Conservation (phyloP, 352 stramenopile species). For the Detonula confervacea region DNA sequence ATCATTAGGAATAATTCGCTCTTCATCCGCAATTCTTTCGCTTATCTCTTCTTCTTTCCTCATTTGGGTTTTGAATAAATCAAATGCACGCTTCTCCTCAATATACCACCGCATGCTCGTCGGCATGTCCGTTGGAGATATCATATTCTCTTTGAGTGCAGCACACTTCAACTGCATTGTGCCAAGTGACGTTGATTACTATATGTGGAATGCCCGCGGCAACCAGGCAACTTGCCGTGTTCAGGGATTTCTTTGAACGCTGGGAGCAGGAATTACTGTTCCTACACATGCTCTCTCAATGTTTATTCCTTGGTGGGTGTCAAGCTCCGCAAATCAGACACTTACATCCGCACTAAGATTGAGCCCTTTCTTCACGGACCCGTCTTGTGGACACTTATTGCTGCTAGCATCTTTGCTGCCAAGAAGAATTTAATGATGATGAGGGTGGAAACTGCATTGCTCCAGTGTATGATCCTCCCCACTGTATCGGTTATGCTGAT, state of each 20-base stretch:
- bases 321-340: slow-evolving; percentile 12
- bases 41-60: slow-evolving; percentile 3
- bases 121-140: slow-evolving; percentile 21
- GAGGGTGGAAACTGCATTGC: slow-evolving; percentile 9
- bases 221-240: slow-evolving; percentile 22
- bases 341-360: slow-evolving; percentile 16
- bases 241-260: neutral
- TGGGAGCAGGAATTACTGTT: neutral
- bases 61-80: neutral
- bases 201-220: slow-evolving; percentile 23
- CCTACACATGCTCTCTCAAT: slow-evolving; percentile 19
- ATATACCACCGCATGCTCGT: slow-evolving; percentile 19
- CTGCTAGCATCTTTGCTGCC: too few relatives aligned
- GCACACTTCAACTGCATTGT: neutral
- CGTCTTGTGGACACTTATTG: too few relatives aligned
- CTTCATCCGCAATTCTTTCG: neutral
- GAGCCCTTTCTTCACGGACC: slow-evolving; percentile 23
- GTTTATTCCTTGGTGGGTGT: slow-evolving; percentile 16
- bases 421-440: too few relatives aligned
- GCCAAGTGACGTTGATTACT: slow-evolving; percentile 20
- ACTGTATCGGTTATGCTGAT: slow-evolving; percentile 29
- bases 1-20: too few relatives aligned
- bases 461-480: slow-evolving; percentile 11
- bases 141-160: slow-evolving; percentile 16
- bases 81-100: neutral